A percentile compares a stretch with the other conserved stretches of the same genome.
These are phyloP conservation scores for Cubamyces lactineus DNA, from an alignment of 768 basidiomycete genomes.

Conservation along the genomic window DNA sequence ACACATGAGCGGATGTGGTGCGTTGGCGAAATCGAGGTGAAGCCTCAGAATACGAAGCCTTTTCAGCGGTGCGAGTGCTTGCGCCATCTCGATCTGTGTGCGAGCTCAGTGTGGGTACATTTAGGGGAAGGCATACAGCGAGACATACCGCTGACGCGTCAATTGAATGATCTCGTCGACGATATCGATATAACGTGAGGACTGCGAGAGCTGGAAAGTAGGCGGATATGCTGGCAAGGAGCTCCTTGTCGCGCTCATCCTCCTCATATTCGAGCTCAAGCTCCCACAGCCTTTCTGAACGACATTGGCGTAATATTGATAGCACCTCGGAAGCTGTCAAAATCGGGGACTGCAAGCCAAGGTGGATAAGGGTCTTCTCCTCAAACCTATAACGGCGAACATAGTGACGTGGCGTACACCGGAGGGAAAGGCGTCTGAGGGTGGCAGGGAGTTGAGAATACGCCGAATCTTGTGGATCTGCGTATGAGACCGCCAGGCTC, in stretches of 20 bases:
- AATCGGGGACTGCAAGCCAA: not conserved
- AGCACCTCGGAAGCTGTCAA: not conserved
- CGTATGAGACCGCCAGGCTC: not conserved
- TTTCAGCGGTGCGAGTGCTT: not conserved
- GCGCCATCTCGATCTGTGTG: not conserved
- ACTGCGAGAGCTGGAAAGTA: not conserved
- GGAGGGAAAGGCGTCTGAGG: not conserved
- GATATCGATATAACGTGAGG: conserved; percentile 1
- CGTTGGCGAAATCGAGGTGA: not conserved
- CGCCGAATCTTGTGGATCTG: not conserved
- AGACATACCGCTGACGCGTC: not conserved
- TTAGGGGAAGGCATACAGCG: not conserved
- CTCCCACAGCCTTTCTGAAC: not conserved
- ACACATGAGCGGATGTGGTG: not conserved
- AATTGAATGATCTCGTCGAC: not conserved
- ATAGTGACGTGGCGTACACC: conserved; percentile 10
- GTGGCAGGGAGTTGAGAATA: not conserved
- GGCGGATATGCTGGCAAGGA: not conserved
- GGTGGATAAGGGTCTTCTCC: not conserved
- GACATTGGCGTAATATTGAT: not conserved
- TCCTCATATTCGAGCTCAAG: conserved; percentile 12
- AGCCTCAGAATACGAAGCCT: not conserved
- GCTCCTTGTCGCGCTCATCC: not conserved
- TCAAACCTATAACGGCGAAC: not conserved
- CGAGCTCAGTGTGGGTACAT: not conserved